Evolutionary conservation across 2,329 filamentous ascomycete genomes (phyloP), one percentile per base, ranked within the genome.

Genomic region (Aspergillus thermomutatus): DNA sequence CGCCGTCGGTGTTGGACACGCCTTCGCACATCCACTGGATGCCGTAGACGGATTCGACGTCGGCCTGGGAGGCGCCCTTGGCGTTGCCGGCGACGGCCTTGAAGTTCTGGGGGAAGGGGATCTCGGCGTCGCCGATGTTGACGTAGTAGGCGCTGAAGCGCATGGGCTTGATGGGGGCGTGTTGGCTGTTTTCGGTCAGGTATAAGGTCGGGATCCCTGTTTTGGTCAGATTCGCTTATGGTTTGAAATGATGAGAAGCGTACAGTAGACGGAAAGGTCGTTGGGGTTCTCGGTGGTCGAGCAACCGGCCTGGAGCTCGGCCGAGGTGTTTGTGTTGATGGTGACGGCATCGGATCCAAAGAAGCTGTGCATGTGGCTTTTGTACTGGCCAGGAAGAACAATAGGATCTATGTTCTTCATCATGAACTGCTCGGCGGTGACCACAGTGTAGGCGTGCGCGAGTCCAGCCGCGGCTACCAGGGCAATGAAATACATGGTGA

Each of bases 311-410:
- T 54, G 57, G 3, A 64, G 57, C 43, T 64, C 62, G 9, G 53
- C 58, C 8, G 62, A 56, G n/a, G 58, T 62, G 9, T 53, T 51
- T 0, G 58, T 62, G 26, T 52, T 61, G 17, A 50, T 41, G 17
- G 51, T 63, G 27, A 64, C 55, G 2, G 62, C 60, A 43, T 64
- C 62, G 21, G 49, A 55, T 5, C 62, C 62, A 26, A 64, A 64
- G 52, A 64, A 63, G 54, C 57, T 63, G 54, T 64, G 62, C 60
- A 64, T 64, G 41, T 64, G 62, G 37, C 55, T 58, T 1, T 46
- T 59, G 50, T 64, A 64, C 19, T 57, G 31, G 1, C 60, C 62
- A 1, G 60, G 62, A 3, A 55, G 19, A 2, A 64, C 54, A 21
- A 64, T 55, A 2, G 60, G 52, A 21, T 64, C 62, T 17, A 64